Conservation (phyloP, 225 moss, liverwort and hornwort genomes). For the Pseudoscleropodium purum region DNA sequence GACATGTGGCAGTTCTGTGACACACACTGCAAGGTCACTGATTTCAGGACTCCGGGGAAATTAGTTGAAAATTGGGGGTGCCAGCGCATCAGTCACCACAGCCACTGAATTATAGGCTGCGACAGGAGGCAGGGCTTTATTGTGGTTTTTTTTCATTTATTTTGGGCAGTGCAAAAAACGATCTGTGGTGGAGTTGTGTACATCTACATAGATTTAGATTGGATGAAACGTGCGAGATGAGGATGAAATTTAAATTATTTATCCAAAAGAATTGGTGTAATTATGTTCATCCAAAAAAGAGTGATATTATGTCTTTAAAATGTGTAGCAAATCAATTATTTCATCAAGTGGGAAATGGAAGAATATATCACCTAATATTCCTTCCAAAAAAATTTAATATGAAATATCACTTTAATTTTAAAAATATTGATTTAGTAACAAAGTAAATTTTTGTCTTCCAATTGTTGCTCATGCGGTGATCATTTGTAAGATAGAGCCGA, state of each 20-base stretch:
- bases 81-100: neutral
- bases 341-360: rapidly evolving
- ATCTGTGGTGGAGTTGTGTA: neutral
- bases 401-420: neutral
- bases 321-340: neutral
- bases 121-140: too few species aligned
- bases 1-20: too few species aligned
- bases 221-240: neutral
- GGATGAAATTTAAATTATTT: neutral
- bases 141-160: neutral
- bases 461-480: rapidly evolving
- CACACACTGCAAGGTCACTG: neutral
- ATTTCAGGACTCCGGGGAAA: neutral
- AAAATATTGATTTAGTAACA: rapidly evolving
- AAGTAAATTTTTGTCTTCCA: neutral
- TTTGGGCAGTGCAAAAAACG: neutral
- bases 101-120: neutral
- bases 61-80: neutral
- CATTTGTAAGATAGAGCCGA: neutral
- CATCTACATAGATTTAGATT: neutral
- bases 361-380: neutral
- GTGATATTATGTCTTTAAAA: too few species aligned
- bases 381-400: rapidly evolving
- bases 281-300: neutral
- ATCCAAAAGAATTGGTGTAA: neutral